A percentile compares a stretch with the other conserved stretches of the same genome.
Conservation (phyloP, 2,329 filamentous ascomycete genomes). For the Xylaria polymorpha region DNA sequence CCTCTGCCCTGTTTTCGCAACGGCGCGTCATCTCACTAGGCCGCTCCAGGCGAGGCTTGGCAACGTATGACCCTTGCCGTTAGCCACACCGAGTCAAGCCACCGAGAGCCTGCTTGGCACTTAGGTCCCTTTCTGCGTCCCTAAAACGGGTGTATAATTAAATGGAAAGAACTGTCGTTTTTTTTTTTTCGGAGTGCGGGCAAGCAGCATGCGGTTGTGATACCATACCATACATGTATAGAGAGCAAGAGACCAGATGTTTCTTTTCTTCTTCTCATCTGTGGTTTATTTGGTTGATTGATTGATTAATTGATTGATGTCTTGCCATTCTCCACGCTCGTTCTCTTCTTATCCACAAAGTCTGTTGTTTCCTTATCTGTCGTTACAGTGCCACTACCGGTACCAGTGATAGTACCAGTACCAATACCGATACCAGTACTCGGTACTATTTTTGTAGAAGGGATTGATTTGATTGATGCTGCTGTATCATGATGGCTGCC, state of each 20-base stretch:
- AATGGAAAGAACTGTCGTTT: constrained; percentile 15
- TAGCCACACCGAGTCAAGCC: constrained; percentile 52
- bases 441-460: neutral
- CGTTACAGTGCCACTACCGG: neutral
- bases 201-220: constrained; percentile 18
- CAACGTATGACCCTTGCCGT: constrained; percentile 32
- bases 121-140: constrained; percentile 28
- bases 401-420: too few relatives aligned
- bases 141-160: constrained; percentile 46
- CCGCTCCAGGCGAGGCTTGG: constrained; percentile 26
- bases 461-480: neutral
- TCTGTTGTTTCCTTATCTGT: constrained; percentile 1
- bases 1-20: constrained; percentile 46
- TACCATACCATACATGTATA: constrained; percentile 4
- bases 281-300: constrained; percentile 3
- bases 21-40: constrained; percentile 27
- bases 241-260: neutral
- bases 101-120: constrained; percentile 34
- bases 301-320: neutral
- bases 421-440: neutral
- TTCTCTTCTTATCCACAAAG: neutral
- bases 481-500: constrained; percentile 40
- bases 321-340: constrained; percentile 5
- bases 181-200: constrained; percentile 19
- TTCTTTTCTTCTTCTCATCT: constrained; percentile 4